A percentile compares a stretch with the other conserved stretches of the same genome.
These are phyloP conservation scores for Irpex sp. DNA, from an alignment of 1,284 basidiomycete species.

Conservation along the genomic window DNA sequence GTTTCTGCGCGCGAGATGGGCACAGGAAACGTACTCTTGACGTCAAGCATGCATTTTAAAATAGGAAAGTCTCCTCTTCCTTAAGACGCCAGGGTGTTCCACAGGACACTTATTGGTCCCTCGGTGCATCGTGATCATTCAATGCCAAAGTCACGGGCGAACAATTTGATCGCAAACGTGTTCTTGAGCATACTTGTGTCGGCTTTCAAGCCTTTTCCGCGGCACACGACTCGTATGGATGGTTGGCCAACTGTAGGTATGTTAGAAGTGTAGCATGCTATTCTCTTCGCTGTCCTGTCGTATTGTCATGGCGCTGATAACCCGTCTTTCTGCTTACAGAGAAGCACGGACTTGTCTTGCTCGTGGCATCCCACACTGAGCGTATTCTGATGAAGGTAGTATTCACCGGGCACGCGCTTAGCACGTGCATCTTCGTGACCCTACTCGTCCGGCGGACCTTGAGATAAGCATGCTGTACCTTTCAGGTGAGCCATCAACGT, in stretches of 20 bases:
- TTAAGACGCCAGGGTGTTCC: background rate
- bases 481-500: background rate
- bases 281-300: background rate
- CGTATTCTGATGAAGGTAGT: background rate
- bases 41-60: background rate
- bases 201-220: background rate
- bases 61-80: background rate
- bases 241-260: background rate
- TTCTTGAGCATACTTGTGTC: background rate
- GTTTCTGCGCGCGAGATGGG: background rate
- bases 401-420: background rate
- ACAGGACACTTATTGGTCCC: too few species aligned
- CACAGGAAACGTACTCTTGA: background rate
- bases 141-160: background rate
- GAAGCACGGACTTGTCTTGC: too few species aligned
- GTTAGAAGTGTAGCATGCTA: background rate
- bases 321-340: background rate
- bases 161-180: background rate
- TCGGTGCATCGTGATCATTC: background rate
- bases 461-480: background rate
- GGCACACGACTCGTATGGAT: background rate
- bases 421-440: background rate
- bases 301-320: background rate
- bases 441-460: background rate
- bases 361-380: background rate